A percentile compares a stretch with the other conserved stretches of the same genome.
phyloP scores from a whole-genome alignment of 2,329 filamentous ascomycete species.

The Dactylellina parvicollis region DNA sequence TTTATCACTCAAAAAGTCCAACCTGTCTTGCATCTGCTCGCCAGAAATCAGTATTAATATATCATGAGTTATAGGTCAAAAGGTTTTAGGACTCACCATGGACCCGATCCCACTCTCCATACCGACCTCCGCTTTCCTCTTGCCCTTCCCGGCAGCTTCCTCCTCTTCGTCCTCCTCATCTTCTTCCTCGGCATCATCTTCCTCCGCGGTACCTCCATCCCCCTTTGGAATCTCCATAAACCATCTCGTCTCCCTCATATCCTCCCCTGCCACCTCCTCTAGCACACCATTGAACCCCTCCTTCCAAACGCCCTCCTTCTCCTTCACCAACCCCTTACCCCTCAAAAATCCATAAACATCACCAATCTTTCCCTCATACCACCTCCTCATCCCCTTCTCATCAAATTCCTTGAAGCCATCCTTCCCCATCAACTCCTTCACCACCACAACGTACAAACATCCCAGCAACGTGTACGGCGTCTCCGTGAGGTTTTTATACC shows the following conservation, averaged over 20 bases:
- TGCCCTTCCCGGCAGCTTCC: constrained; percentile 24
- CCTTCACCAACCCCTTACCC: constrained; percentile 52
- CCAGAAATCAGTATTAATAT: not conserved
- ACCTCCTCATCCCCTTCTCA: constrained; percentile 19
- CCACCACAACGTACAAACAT: constrained; percentile 54
- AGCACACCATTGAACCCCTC: constrained; percentile 51
- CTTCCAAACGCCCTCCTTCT: constrained; percentile 47
- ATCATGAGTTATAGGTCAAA: not conserved
- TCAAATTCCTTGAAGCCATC: constrained; percentile 6
- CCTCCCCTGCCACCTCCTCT: constrained; percentile 55
- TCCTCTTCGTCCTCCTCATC: constrained; percentile 36
- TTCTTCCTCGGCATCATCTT: constrained; percentile 10
- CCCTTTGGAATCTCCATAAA: constrained; percentile 54
- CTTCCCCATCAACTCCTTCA: constrained; percentile 54
- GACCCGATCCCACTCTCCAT: constrained; percentile 51
- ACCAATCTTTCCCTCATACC: constrained; percentile 53
- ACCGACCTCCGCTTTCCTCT: constrained; percentile 24
- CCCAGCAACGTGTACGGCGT: constrained; percentile 20
- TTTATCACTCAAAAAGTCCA: constrained; percentile 75
- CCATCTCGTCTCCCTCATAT: constrained; percentile 56
- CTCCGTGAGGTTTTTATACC: constrained; percentile 38
- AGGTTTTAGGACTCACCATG: constrained; percentile 18
- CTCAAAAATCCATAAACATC: constrained; percentile 54
- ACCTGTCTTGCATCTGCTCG: constrained; percentile 70
- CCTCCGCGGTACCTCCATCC: constrained; percentile 32